These are phyloP conservation scores for Pythium scleroteichum DNA, from an alignment of 352 stramenopile genomes.

Conservation along the genomic window DNA sequence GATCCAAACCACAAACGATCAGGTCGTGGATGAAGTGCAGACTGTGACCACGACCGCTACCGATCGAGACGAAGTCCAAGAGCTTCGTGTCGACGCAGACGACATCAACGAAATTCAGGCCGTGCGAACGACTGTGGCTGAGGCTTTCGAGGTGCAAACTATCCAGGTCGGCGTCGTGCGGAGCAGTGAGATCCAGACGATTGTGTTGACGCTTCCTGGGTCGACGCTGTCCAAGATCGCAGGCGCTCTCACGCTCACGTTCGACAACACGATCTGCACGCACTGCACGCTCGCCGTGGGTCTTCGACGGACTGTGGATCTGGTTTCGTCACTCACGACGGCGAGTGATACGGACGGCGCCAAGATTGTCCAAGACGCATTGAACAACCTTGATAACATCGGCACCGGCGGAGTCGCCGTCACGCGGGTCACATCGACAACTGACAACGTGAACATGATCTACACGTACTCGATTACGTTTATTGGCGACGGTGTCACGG, in stretches of 20 bases:
- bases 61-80: conserved; percentile 93
- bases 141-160: conserved; percentile 87
- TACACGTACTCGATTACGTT: conserved; percentile 90
- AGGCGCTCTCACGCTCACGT: conserved; percentile 49
- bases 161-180: conserved; percentile 75
- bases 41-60: conserved; percentile 89
- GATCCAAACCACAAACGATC: conserved; percentile 66
- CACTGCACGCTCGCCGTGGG: conserved; percentile 72
- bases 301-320: conserved; percentile 41
- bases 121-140: conserved; percentile 70
- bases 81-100: conserved; percentile 73
- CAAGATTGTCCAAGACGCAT: conserved; percentile 22
- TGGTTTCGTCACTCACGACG: conserved; percentile 42
- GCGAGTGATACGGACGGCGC: conserved; percentile 23
- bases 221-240: conserved; percentile 50
- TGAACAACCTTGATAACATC: conserved; percentile 64
- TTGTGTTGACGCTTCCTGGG: conserved; percentile 76
- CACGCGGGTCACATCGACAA: conserved; percentile 21
- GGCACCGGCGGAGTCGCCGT: conserved; percentile 40
- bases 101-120: conserved; percentile 93
- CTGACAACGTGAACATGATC: conserved; percentile 43
- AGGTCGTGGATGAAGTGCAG: conserved; percentile 91
- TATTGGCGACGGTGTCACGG: conserved; percentile 68
- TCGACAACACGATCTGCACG: conserved; percentile 65
- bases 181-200: conserved; percentile 81